phyloP scores from a whole-genome alignment of 352 stramenopile species.

The Globisporangium alternatum region DNA sequence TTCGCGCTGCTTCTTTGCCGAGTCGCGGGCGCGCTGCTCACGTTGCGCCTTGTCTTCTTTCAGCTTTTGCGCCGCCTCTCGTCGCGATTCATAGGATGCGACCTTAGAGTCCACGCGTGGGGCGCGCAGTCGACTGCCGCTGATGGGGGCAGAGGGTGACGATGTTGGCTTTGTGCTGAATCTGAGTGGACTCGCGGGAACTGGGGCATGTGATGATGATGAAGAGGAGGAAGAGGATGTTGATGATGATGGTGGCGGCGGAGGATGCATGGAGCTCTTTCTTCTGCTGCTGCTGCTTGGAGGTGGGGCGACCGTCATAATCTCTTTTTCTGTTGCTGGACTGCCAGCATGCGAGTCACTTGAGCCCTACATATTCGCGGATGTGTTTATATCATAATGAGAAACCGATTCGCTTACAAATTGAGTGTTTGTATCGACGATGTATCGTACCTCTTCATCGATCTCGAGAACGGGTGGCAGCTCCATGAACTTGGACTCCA shows the following conservation, averaged over 20 bases:
- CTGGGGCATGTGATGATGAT: not conserved
- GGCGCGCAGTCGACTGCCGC: constrained; percentile 26
- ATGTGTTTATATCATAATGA: not conserved
- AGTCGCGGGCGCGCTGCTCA: constrained; percentile 55
- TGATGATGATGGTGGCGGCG: constrained; percentile 4
- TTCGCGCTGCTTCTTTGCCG: constrained; percentile 64
- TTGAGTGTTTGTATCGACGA: too few relatives aligned
- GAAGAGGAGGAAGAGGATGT: not conserved
- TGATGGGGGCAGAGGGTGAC: constrained; percentile 22
- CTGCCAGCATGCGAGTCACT: constrained; percentile 19
- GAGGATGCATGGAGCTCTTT: not conserved
- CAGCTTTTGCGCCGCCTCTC: constrained; percentile 58
- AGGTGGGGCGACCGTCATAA: not conserved
- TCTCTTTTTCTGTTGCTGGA: constrained; percentile 16
- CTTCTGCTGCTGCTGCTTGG: not conserved
- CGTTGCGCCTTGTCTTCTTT: constrained; percentile 70
- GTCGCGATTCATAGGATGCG: constrained; percentile 49
- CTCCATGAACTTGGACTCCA: constrained; percentile 41
- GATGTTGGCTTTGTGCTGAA: constrained; percentile 23
- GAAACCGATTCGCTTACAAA: not conserved
- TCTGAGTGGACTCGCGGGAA: constrained; percentile 9
- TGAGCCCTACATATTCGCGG: constrained; percentile 12
- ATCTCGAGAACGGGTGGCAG: constrained; percentile 44
- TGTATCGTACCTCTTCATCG: constrained; percentile 34
- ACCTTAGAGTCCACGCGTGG: constrained; percentile 14